A percentile compares a stretch with the other conserved stretches of the same genome.
These are phyloP conservation scores for Penicillium vulpinum DNA, from an alignment of 2,329 filamentous ascomycete genomes.

Conservation along the genomic window DNA sequence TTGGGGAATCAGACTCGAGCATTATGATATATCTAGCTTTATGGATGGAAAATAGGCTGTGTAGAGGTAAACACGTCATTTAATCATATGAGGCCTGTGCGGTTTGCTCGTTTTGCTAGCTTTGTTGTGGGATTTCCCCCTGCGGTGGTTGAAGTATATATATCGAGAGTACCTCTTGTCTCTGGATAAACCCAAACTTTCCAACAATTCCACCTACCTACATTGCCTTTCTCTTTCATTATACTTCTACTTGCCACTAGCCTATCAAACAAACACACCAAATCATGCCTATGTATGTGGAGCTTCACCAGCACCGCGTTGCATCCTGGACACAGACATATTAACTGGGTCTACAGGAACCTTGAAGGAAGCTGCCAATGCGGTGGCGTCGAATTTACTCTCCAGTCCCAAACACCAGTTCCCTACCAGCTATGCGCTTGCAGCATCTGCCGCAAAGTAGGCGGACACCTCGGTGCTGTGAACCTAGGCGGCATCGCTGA, in stretches of 20 bases:
- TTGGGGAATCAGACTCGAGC: background rate
- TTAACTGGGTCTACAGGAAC: conserved; percentile 36
- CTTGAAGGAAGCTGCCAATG: conserved; percentile 53
- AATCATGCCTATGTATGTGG: conserved; percentile 13
- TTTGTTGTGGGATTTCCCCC: background rate
- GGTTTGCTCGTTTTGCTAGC: background rate
- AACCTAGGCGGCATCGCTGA: conserved; percentile 50
- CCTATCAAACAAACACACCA: background rate
- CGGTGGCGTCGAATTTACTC: conserved; percentile 48
- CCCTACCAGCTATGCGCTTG: conserved; percentile 53
- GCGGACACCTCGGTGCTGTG: conserved; percentile 47
- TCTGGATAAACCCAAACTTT: conserved; percentile 17
- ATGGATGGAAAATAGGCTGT: background rate
- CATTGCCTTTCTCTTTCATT: no score
- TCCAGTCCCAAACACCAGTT: conserved; percentile 49
- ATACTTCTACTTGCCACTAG: rapidly evolving
- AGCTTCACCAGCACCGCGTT: background rate
- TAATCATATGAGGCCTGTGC: background rate
- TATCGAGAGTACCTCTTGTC: conserved; percentile 2
- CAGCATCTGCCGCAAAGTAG: conserved; percentile 52
- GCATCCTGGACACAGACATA: background rate
- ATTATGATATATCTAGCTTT: background rate
- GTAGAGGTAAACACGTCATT: no score
- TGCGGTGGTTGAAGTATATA: conserved; percentile 4
- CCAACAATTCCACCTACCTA: background rate